Base-by-base conservation (phyloP, 2,329 filamentous ascomycete species). In the Fusarium sp. region DNA sequence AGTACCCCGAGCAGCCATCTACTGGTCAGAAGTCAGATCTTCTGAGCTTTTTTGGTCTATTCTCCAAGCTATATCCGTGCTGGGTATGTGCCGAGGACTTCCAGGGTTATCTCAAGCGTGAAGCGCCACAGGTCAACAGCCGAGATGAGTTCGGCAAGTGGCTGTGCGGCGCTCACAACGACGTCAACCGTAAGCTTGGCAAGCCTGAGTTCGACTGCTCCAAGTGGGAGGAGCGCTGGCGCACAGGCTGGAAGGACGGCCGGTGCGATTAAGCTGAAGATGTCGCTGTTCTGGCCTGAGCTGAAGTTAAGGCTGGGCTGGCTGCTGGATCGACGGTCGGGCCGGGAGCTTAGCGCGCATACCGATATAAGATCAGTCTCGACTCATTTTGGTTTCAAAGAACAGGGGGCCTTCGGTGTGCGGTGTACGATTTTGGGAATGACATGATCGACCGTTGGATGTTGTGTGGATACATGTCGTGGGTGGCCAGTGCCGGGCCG, bases 21-120 rank as follows among this genome's bases (percentile, higher is more conserved):
- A 79, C 84, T 1, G 80, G 84, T 12, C 88, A 97, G 74, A 94
- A 98, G 78, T 82, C 83, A 30, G 92, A 98, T 74, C 91, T 97
- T 73, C 85, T 85, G 59, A 86, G 88, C 54, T 98, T 99, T 81
- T 86, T 99, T 74, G 83, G 84, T 25, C 85, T 94, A 4, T 97
- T 99, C 79, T 90, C 92, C 27, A 92, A 91, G 72, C 81, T 98
- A 22, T 99, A 99, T 77, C 96, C 96, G 6, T 99, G 96, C 84
- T 97, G 94, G 94, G 88, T 92, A 5, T 99, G 96, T 80, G 96
- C 94, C 34, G 92, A 95, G 65, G 95, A 98, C 78, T 98, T 99
- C 79, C 91, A 91, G 79, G 79, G 79, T 1, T 98, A 95, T 86
- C 91, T 98, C 83, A 85, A 84, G 67, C 86, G 87, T 68, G 92